phyloP scores from a whole-genome alignment of 495 filamentous ascomycete genomes.

The Aspergillus ostianus region DNA sequence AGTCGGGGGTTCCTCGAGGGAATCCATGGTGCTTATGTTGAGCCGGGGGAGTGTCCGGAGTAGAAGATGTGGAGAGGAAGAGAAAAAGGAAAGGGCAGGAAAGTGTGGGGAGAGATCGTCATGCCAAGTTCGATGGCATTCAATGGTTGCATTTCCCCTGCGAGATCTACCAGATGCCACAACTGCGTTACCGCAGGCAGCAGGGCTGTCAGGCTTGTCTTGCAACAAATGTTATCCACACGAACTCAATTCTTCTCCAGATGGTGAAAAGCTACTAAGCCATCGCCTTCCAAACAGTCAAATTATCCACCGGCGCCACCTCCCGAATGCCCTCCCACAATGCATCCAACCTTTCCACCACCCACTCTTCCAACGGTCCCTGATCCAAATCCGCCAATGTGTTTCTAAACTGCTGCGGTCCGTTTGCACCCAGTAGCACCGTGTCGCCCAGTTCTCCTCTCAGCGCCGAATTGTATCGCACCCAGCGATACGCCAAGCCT shows the following conservation, averaged over 20 bases:
- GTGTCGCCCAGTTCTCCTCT: not conserved
- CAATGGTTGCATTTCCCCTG: not conserved
- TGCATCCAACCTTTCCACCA: not conserved
- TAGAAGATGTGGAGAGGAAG: not conserved
- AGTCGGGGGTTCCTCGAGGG: constrained; percentile 12
- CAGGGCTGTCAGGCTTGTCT: not conserved
- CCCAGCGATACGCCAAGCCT: not conserved
- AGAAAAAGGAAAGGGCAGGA: not conserved
- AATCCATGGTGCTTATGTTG: constrained; percentile 5
- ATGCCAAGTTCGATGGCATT: not conserved
- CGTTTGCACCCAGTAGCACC: not conserved
- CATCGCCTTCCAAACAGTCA: not conserved
- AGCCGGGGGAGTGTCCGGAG: not conserved
- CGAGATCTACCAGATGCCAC: not conserved
- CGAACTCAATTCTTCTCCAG: not conserved
- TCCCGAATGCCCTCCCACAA: not conserved
- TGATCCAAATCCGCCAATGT: not conserved
- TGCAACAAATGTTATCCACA: not conserved
- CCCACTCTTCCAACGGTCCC: not conserved
- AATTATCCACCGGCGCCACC: not conserved
- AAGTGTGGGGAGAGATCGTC: not conserved
- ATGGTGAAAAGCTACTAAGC: not conserved
- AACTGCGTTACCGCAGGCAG: too few relatives aligned
- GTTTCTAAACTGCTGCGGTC: not conserved
- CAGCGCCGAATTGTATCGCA: not conserved